Evolutionary conservation across 768 basidiomycete genomes (phyloP), one percentile per base, ranked within the genome.

Genomic region (Glaciozyma antarctica): DNA sequence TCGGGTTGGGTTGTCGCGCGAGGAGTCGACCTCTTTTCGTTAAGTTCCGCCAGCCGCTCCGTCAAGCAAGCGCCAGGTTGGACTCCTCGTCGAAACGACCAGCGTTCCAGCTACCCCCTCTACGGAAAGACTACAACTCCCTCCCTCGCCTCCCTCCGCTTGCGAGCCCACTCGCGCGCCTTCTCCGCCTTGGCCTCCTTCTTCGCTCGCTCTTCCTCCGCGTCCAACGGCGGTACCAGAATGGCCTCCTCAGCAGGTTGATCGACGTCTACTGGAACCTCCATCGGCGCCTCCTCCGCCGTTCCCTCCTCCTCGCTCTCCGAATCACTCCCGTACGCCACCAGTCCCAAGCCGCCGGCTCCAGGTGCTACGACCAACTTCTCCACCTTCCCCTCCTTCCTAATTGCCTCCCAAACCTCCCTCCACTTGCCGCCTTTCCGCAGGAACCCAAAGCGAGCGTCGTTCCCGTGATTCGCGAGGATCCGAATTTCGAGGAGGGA

Each of bases 401-500:
- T 21, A 3, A 66, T 58, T 22, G 44, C 22, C 54, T 62, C 69
- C 69, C 69, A 66, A 22, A 54, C 48, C 1, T 54, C 60, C 28
- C 63, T 49, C 62, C 60, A 64, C 21, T 51, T 56, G 17, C 61
- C 65, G 0, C 60, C 69, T 9, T 45, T 43, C 30, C 47, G 45
- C 21, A 94, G 76, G 75, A 93, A 93, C 1, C 85, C 83, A 73
- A 95, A 93, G 9, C 88, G 81, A 53, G 79, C 78, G 74, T 94
- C 90, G 17, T 80, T 78, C 0, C 88, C 86, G 72, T 93, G 83
- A 71, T 94, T 90, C 15, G 91, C 86, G 21, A 94, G 79, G 71
- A 95, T 91, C 9, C 90, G 83, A 81, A 91, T 85, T 75, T 92
- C 90, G 28, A 94, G 80, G 68, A 90, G 85, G 0, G 85, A 83